Percentiles rank a stretch among this genome's conserved stretches.
Evolutionary conservation across 1,139 yeast species (phyloP).

Genomic region (Geotrichum siamense): DNA sequence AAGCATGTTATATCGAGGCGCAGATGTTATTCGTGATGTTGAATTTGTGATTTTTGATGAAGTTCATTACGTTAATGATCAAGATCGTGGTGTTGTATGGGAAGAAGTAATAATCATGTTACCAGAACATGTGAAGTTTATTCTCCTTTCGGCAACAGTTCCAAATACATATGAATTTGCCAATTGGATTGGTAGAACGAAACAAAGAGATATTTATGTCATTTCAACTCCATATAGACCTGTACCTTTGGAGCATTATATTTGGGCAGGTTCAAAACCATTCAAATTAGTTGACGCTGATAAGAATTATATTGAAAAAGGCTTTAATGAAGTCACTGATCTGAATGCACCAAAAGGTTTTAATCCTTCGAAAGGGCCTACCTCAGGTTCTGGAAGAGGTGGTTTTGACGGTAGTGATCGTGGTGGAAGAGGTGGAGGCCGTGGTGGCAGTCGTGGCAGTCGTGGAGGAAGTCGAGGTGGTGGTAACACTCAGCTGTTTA

Average conservation of each 20-base stretch:
- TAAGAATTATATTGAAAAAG: constrained; percentile 57
- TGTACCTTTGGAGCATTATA: constrained; percentile 79
- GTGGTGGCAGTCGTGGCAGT: constrained; percentile 25
- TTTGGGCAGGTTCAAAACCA: constrained; percentile 64
- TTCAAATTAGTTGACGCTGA: constrained; percentile 35
- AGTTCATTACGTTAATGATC: constrained; percentile 93
- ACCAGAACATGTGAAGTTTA: constrained; percentile 78
- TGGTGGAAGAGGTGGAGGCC: constrained; percentile 33
- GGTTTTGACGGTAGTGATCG: constrained; percentile 26
- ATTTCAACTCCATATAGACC: constrained; percentile 95
- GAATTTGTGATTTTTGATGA: constrained; percentile 96
- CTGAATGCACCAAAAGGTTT: constrained; percentile 29
- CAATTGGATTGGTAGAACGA: constrained; percentile 96
- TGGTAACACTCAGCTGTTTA: constrained; percentile 21
- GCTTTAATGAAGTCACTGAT: constrained; percentile 57
- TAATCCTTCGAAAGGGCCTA: constrained; percentile 25
- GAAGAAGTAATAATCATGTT: constrained; percentile 93
- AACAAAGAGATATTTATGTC: constrained; percentile 90
- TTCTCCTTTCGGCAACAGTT: constrained; percentile 74
- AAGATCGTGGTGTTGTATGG: constrained; percentile 98
- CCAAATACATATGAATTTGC: constrained; percentile 98
- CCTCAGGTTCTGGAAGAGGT: constrained; percentile 26
- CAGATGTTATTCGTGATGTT: constrained; percentile 92
- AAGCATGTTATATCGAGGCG: constrained; percentile 88
- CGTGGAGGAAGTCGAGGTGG: constrained; percentile 33